Conservation (phyloP, 768 basidiomycete genomes). For the Amyloporia xantha region DNA sequence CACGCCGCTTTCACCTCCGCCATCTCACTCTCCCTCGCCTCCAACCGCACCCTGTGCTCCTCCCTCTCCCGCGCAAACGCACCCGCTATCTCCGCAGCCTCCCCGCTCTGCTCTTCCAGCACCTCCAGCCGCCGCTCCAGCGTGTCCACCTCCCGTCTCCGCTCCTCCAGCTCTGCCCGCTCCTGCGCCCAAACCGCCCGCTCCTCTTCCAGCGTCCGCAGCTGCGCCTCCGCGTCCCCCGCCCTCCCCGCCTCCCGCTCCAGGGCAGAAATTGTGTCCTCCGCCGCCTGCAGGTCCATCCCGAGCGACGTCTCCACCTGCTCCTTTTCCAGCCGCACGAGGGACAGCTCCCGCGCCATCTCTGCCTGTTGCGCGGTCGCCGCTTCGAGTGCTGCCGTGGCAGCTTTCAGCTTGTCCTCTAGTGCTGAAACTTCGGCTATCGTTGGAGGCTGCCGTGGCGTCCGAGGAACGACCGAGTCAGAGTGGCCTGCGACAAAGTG, state of each 20-base stretch:
- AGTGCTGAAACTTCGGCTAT: conserved; percentile 44
- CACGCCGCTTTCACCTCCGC: conserved; percentile 30
- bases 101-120: conserved; percentile 36
- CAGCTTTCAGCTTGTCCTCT: conserved; percentile 60
- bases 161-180: conserved; percentile 33
- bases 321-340: conserved; percentile 61
- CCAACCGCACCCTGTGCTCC: conserved; percentile 28
- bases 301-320: conserved; percentile 58
- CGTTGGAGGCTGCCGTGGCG: conserved; percentile 32
- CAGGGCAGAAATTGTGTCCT: conserved; percentile 55
- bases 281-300: conserved; percentile 59
- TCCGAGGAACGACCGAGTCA: conserved; percentile 51
- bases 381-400: conserved; percentile 48
- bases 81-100: conserved; percentile 35
- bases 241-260: conserved; percentile 49
- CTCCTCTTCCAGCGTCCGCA: conserved; percentile 38
- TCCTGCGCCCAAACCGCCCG: conserved; percentile 46
- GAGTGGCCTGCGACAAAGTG: conserved; percentile 83
- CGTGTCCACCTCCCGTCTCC: conserved; percentile 25
- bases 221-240: conserved; percentile 35
- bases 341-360: conserved; percentile 53
- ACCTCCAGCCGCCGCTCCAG: conserved; percentile 39
- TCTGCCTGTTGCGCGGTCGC: conserved; percentile 59
- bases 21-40: conserved; percentile 34
- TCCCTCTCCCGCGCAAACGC: conserved; percentile 30